A percentile compares a stretch with the other conserved stretches of the same genome.
Conservation (phyloP, 257 asterid species). For the Solanum peruvianum region DNA sequence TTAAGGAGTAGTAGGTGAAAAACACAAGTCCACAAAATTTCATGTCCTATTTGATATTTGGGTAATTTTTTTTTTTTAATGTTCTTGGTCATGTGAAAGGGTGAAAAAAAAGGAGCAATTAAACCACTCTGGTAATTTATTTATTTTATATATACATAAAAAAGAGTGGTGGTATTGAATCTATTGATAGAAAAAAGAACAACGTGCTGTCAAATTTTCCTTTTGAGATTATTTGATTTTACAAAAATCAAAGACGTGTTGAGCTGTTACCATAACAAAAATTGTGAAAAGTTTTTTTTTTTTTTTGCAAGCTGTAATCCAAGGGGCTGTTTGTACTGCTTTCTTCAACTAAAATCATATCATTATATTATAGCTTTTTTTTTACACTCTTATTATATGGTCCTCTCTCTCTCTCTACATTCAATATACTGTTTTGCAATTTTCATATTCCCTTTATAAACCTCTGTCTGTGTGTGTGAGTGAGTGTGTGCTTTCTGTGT, state of each 20-base stretch:
- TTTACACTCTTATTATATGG: not conserved
- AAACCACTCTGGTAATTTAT: not conserved
- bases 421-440: not conserved
- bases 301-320: not conserved
- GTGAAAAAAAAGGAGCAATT: not conserved
- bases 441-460: not conserved
- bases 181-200: not conserved
- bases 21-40: not conserved
- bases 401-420: not conserved
- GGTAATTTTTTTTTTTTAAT: not conserved
- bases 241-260: conserved; percentile 37
- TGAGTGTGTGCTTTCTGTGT: not conserved
- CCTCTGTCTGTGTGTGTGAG: not conserved
- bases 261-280: conserved; percentile 34
- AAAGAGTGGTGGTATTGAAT: not conserved
- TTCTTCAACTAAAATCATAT: conserved; percentile 7
- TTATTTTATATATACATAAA: not conserved
- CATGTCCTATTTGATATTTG: not conserved
- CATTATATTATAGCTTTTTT: not conserved
- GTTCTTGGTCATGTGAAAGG: not conserved
- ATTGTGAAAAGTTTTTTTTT: not conserved
- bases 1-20: not conserved
- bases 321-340: not conserved
- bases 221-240: conserved; percentile 5
- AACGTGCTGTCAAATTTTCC: not conserved